Conservation (phyloP, 2,329 filamentous ascomycete species). For the Diaporthe nobilis region DNA sequence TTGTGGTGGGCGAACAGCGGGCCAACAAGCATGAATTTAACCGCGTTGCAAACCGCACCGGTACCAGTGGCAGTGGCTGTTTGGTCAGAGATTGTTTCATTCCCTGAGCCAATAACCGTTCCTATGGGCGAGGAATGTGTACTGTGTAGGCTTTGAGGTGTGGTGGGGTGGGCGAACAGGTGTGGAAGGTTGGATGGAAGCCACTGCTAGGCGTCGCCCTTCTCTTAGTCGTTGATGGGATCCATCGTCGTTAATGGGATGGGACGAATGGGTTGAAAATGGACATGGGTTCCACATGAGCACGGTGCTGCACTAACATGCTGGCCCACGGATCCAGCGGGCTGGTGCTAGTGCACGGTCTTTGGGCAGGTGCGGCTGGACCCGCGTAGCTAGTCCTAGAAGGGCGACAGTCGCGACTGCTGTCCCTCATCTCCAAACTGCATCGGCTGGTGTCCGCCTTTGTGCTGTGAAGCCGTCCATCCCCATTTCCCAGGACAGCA, state of each 20-base stretch:
- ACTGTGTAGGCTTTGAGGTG: background rate
- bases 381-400: conserved; percentile 25
- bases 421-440: background rate
- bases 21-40: conserved; percentile 9
- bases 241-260: conserved; percentile 8
- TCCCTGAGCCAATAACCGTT: background rate
- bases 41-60: conserved; percentile 11
- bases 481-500: conserved; percentile 11
- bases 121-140: background rate
- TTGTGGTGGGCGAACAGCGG: background rate
- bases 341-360: conserved; percentile 17
- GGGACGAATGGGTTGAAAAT: background rate
- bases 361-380: conserved; percentile 1
- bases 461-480: conserved; percentile 1
- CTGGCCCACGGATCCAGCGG: background rate
- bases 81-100: conserved; percentile 15
- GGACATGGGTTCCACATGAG: background rate
- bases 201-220: background rate
- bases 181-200: conserved; percentile 23
- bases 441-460: conserved; percentile 10
- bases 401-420: conserved; percentile 23
- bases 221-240: background rate
- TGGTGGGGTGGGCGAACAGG: conserved; percentile 6
- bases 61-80: background rate
- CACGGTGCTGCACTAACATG: conserved; percentile 10